phyloP scores from a whole-genome alignment of 2,329 filamentous ascomycete species.

The Claviceps digitariae region DNA sequence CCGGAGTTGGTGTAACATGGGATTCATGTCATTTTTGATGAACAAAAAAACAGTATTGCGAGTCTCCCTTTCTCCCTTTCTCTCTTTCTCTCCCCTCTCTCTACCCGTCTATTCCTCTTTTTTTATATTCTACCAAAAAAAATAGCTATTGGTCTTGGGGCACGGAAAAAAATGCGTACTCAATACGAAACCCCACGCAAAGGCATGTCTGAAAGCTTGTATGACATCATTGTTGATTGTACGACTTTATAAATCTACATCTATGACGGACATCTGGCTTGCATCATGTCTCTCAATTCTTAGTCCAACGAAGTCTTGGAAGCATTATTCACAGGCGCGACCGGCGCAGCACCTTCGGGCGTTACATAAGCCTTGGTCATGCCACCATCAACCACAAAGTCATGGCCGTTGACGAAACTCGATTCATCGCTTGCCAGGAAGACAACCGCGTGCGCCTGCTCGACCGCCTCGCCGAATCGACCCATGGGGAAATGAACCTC shows the following conservation, averaged over 20 bases:
- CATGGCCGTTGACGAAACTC: constrained; percentile 79
- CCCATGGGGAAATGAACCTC: constrained; percentile 84
- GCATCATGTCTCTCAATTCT: neutral
- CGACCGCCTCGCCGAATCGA: constrained; percentile 83
- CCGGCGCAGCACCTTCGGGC: constrained; percentile 41
- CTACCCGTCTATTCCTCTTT: too few relatives aligned
- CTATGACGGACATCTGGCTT: neutral
- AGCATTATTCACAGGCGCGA: constrained; percentile 48
- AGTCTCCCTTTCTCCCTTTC: neutral
- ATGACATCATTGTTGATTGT: too few relatives aligned
- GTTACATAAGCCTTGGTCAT: constrained; percentile 87
- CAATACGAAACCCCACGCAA: too few relatives aligned
- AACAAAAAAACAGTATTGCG: neutral
- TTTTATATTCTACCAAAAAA: too few relatives aligned
- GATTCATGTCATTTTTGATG: neutral
- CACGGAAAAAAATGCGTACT: too few relatives aligned
- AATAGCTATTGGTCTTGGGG: too few relatives aligned
- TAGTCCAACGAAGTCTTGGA: constrained; percentile 31
- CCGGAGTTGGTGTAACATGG: constrained; percentile 3
- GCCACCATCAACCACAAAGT: constrained; percentile 91
- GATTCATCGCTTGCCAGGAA: constrained; percentile 81
- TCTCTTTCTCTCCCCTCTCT: too few relatives aligned
- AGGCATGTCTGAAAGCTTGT: neutral
- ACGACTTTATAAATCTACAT: neutral
- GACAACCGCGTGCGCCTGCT: constrained; percentile 80